A percentile compares a stretch with the other conserved stretches of the same genome.
These are phyloP conservation scores for Gnomoniopsis sp. DNA, from an alignment of 2,329 filamentous ascomycete genomes.

Conservation along the genomic window DNA sequence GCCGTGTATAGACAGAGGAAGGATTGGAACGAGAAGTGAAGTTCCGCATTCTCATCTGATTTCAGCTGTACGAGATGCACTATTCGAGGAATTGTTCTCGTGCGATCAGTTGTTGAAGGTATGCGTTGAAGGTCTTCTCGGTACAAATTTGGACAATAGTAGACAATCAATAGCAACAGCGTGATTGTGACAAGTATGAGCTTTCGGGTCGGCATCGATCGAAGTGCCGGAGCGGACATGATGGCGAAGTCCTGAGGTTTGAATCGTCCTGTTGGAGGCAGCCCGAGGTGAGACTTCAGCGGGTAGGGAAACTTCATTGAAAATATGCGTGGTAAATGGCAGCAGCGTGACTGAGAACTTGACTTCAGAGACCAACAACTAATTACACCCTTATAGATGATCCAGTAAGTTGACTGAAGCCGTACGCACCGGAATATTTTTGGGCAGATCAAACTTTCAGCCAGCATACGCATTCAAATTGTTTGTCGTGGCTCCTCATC, in stretches of 20 bases:
- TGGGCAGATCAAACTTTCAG: no score
- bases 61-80: slow-evolving; percentile 27
- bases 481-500: no score
- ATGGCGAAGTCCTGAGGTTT: neutral
- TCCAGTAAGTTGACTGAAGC: no score
- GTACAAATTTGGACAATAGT: neutral
- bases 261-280: neutral
- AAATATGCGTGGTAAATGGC: no score
- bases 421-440: no score
- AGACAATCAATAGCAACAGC: neutral
- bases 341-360: neutral
- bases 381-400: no score
- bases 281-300: neutral
- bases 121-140: neutral
- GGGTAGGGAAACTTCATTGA: neutral
- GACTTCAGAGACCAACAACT: no score
- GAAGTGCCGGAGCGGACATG: neutral
- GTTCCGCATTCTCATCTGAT: slow-evolving; percentile 12
- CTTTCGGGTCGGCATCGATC: neutral
- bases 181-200: neutral
- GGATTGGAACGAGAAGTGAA: slow-evolving; percentile 22
- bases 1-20: slow-evolving; percentile 26
- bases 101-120: neutral
- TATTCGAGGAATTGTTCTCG: slow-evolving; percentile 22
- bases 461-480: no score